Evolutionary conservation across 345 rosid genomes (phyloP), one percentile per base, ranked within the genome.

Genomic region (Moricandia arvensis): DNA sequence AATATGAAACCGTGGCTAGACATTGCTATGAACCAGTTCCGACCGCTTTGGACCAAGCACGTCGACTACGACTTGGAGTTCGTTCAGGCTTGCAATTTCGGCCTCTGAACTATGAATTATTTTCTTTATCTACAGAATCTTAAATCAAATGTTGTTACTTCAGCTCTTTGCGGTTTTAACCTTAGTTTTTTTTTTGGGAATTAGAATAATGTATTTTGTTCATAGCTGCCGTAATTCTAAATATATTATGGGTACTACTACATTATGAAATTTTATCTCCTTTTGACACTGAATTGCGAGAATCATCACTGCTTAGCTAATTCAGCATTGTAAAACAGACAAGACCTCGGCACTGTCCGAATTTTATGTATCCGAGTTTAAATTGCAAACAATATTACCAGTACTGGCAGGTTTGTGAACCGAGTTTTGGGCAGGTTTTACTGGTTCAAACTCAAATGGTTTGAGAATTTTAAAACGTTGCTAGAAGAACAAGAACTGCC

Each of bases 1-100:
- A 94, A 94, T 72, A 91, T 91, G 97, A 91, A 94, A 88, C 98
- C 97, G 1, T 94, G 97, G 98, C 90, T 94, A 0, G 98, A 94
- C 53, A 91, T 91, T 59, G 97, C 98, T 72, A 91, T 94, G 98
- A 91, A 87, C 82, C 97, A 89, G 82, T 95, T 90, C 73, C 85
- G 87, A 69, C 93, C 95, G 2, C 89, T 92, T 16, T 95, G 99
- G 99, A 86, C 90, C 4, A 92, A 85, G 73, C 85, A 86, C 8
- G 99, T 95, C 2, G 99, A 95, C 82, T 87, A 85, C 34, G 97
- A 92, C 8, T 62, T 91, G 75, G 97, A 94, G 65, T 90, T 90
- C 55, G 88, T 94, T 64, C 98, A 91, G 82, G 88, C 91, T 43
- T 94, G 98, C 90, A 94, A 94, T 80, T 94, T 94, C 66, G 98